A percentile compares a stretch with the other conserved stretches of the same genome.
Conservation (phyloP, 331 rosid genomes). For the Stylosanthes scabra region DNA sequence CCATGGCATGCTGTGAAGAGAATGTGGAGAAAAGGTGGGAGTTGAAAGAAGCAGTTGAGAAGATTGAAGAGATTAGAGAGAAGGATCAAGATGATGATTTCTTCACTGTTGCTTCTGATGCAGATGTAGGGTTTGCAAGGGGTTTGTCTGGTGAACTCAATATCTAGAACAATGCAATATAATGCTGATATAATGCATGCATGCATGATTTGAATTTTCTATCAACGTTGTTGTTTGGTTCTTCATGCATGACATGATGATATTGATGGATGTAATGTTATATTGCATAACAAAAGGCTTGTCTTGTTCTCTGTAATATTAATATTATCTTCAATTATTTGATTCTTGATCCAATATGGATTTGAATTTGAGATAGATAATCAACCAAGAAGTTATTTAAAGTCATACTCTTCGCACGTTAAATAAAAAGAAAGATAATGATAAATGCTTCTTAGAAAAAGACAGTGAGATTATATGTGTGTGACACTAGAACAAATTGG, state of each 20-base stretch:
- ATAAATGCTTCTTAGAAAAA: too few relatives aligned
- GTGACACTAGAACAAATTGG: too few relatives aligned
- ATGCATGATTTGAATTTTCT: constrained; percentile 16
- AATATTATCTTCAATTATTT: not conserved
- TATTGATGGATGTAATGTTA: not conserved
- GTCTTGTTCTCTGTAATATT: not conserved
- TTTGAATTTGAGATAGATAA: not conserved
- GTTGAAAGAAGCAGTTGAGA: constrained; percentile 69
- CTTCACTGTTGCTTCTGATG: constrained; percentile 61
- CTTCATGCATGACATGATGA: not conserved
- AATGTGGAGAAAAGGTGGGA: constrained; percentile 78
- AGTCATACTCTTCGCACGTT: too few relatives aligned
- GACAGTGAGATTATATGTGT: too few relatives aligned
- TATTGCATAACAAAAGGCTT: constrained; percentile 6
- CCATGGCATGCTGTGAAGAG: constrained; percentile 67
- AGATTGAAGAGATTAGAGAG: constrained; percentile 68
- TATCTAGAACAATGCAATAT: constrained; percentile 2
- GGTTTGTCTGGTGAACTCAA: constrained; percentile 44
- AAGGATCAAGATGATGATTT: constrained; percentile 53
- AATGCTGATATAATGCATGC: too few relatives aligned
- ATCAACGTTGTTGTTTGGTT: constrained; percentile 2
- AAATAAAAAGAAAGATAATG: too few relatives aligned
- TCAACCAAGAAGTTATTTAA: not conserved
- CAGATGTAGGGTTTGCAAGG: constrained; percentile 44
- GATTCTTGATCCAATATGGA: not conserved